A percentile compares a stretch with the other conserved stretches of the same genome.
phyloP scores from a whole-genome alignment of 495 filamentous ascomycete species.

The Penicillium arizonense region DNA sequence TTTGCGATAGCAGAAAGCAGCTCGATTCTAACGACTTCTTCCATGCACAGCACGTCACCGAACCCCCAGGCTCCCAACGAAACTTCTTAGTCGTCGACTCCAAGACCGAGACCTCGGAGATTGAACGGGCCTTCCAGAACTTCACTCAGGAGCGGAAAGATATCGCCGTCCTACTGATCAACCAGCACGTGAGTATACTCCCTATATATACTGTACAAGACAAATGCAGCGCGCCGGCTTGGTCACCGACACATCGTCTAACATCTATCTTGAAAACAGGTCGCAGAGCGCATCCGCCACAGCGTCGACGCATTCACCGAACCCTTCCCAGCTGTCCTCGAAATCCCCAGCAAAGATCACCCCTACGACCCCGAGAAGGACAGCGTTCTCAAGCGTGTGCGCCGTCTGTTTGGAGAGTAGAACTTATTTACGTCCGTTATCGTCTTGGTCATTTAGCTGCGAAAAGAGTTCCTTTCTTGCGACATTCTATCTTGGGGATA shows the following conservation, averaged over 20 bases:
- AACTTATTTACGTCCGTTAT: constrained; percentile 5
- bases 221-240: neutral
- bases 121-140: constrained; percentile 86
- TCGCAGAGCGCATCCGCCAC: constrained; percentile 90
- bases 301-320: constrained; percentile 55
- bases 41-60: constrained; percentile 64
- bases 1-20: neutral
- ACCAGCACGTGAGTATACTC: constrained; percentile 78
- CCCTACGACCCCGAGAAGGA: constrained; percentile 99
- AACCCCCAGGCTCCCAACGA: constrained; percentile 80
- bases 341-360: constrained; percentile 99
- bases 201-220: neutral
- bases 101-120: constrained; percentile 84
- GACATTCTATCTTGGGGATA: neutral
- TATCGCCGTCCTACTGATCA: constrained; percentile 94
- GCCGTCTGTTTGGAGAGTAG: constrained; percentile 91
- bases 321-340: constrained; percentile 64
- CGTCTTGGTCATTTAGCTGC: constrained; percentile 3
- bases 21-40: neutral
- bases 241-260: neutral
- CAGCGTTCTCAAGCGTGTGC: constrained; percentile 88
- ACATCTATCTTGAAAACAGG: constrained; percentile 42
- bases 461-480: neutral
- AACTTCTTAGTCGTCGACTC: constrained; percentile 96
- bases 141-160: constrained; percentile 91